Percentiles rank a stretch among this genome's conserved stretches.
Conservation (phyloP, 768 basidiomycete species). For the Mrakia gelida region DNA sequence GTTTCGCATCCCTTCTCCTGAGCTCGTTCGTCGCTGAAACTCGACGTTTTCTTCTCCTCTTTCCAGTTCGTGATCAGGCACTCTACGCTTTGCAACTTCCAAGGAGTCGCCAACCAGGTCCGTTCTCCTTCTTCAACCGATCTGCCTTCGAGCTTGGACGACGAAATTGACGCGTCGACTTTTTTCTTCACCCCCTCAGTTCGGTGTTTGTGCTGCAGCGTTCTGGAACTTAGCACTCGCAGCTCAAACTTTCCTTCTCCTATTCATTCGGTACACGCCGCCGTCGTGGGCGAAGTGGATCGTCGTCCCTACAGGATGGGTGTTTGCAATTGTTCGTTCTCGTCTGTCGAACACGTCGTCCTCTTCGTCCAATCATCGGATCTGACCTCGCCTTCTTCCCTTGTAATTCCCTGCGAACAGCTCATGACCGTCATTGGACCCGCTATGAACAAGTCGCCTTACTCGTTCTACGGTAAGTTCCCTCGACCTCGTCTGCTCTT, state of each 20-base stretch:
- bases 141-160: background rate
- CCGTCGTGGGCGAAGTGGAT: background rate
- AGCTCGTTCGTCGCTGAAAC: background rate
- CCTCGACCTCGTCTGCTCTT: no score
- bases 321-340: background rate
- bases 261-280: background rate
- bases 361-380: background rate
- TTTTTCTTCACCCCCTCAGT: no score
- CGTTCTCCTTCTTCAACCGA: background rate
- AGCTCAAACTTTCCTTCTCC: background rate
- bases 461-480: background rate
- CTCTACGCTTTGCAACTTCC: background rate
- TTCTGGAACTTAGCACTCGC: no score
- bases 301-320: background rate
- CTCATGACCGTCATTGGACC: background rate
- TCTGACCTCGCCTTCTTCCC: background rate
- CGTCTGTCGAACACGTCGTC: background rate
- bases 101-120: slow-evolving; percentile 2
- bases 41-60: background rate
- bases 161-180: no score
- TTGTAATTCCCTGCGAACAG: no score
- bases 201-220: no score
- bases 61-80: background rate
- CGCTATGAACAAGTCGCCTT: background rate
- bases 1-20: background rate